phyloP scores from a whole-genome alignment of 2,329 filamentous ascomycete species.

The Chrysosphaeria jannelii region DNA sequence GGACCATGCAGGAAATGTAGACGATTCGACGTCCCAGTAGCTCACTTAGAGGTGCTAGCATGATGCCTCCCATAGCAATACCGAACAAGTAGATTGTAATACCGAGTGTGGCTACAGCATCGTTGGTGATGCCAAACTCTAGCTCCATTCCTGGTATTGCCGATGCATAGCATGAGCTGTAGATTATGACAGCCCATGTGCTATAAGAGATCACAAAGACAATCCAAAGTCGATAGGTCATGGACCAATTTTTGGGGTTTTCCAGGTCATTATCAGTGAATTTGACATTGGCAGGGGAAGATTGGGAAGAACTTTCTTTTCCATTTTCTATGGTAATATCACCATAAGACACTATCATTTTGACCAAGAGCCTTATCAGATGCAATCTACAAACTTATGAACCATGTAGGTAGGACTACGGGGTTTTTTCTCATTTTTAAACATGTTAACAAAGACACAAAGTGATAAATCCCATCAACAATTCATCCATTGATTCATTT shows the following conservation, averaged over 20 bases:
- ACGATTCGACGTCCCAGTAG: conserved; percentile 41
- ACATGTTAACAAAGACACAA: too few relatives aligned
- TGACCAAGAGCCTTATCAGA: too few relatives aligned
- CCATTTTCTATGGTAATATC: too few relatives aligned
- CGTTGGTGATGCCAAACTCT: conserved; percentile 36
- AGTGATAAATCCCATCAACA: too few relatives aligned
- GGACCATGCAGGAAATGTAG: conserved; percentile 13
- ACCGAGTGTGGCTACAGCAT: conserved; percentile 38
- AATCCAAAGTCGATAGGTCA: conserved; percentile 14
- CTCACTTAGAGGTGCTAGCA: conserved; percentile 51
- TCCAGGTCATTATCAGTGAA: conserved; percentile 42
- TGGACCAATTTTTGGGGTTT: conserved; percentile 69
- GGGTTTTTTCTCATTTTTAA: too few relatives aligned
- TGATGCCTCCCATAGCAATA: conserved; percentile 55
- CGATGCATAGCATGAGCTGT: conserved; percentile 40
- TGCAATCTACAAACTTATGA: too few relatives aligned
- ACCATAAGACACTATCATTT: too few relatives aligned
- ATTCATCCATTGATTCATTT: too few relatives aligned
- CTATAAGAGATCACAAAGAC: conserved; percentile 47
- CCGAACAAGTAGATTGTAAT: conserved; percentile 57
- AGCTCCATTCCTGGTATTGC: too few relatives aligned
- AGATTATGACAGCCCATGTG: conserved; percentile 56
- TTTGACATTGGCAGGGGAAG: too few relatives aligned
- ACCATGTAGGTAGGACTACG: too few relatives aligned
- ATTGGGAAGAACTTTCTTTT: too few relatives aligned